Percentiles rank a stretch among this genome's conserved stretches.
Conservation (phyloP, 2,329 filamentous ascomycete genomes). For the Tympanopsis confertula region DNA sequence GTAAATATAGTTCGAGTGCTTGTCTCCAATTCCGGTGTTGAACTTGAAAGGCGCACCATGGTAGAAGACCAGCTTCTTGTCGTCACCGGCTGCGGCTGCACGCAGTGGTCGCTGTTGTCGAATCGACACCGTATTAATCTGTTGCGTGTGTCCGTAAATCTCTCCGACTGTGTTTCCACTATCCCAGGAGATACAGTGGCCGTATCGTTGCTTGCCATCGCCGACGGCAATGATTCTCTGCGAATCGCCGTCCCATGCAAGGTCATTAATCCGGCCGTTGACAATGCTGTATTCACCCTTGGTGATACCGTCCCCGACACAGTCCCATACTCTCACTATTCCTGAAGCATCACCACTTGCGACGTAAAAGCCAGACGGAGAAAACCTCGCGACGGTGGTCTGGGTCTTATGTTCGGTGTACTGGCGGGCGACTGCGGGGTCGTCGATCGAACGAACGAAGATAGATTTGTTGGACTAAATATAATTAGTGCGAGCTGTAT, state of each 20-base stretch:
- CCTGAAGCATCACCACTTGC: constrained; percentile 55
- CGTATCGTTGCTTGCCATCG: constrained; percentile 51
- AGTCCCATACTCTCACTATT: constrained; percentile 56
- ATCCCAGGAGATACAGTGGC: constrained; percentile 53
- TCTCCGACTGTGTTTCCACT: constrained; percentile 60
- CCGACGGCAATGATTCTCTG: constrained; percentile 62
- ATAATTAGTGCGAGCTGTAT: no score
- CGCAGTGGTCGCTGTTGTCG: constrained; percentile 54
- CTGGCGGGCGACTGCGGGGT: constrained; percentile 49
- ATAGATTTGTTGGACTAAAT: constrained; percentile 54
- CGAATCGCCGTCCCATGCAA: constrained; percentile 62
- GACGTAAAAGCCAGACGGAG: constrained; percentile 59
- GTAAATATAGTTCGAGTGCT: constrained; percentile 57
- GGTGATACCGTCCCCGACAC: constrained; percentile 36
- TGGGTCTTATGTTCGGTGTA: constrained; percentile 55
- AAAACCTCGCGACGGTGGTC: constrained; percentile 57
- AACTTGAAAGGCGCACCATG: constrained; percentile 62
- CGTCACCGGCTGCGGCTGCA: constrained; percentile 56
- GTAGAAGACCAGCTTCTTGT: constrained; percentile 57
- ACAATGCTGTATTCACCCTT: constrained; percentile 63
- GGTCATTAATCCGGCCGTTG: constrained; percentile 57
- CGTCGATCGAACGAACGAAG: constrained; percentile 57
- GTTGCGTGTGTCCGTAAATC: constrained; percentile 53
- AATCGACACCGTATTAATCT: constrained; percentile 59
- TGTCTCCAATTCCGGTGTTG: constrained; percentile 45